Percentiles rank a stretch among this genome's conserved stretches.
These are phyloP conservation scores for Penicillium lividum DNA, from an alignment of 495 filamentous ascomycete species.

Conservation along the genomic window DNA sequence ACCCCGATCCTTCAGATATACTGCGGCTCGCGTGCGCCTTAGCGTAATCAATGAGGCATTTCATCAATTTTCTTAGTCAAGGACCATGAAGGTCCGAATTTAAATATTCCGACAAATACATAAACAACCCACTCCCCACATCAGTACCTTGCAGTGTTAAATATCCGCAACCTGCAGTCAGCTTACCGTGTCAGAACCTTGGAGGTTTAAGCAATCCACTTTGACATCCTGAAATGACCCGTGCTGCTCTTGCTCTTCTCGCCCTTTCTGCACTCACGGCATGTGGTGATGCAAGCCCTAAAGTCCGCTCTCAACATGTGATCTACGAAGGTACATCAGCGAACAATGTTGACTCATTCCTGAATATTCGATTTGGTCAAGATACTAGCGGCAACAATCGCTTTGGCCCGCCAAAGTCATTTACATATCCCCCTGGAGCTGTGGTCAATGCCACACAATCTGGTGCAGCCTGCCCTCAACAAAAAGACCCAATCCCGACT, in stretches of 20 bases:
- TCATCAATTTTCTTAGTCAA: neutral
- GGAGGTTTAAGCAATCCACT: neutral
- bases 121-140: neutral
- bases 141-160: neutral
- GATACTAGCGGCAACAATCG: conserved; percentile 15
- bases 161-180: neutral
- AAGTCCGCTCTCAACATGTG: neutral
- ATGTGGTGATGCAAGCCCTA: neutral
- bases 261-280: neutral
- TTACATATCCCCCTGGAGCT: conserved; percentile 11
- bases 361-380: conserved; percentile 19
- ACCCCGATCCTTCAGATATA: neutral
- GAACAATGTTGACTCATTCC: conserved; percentile 15
- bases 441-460: conserved; percentile 15
- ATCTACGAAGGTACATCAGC: conserved; percentile 9
- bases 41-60: neutral
- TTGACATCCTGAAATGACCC: neutral
- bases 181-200: neutral
- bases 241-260: neutral
- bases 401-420: conserved; percentile 17
- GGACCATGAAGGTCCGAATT: neutral
- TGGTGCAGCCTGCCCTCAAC: conserved; percentile 22
- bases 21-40: neutral
- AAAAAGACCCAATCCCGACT: conserved; percentile 10
- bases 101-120: neutral